phyloP scores from a whole-genome alignment of 2,329 filamentous ascomycete species.

The Cladorrhinum sp. region DNA sequence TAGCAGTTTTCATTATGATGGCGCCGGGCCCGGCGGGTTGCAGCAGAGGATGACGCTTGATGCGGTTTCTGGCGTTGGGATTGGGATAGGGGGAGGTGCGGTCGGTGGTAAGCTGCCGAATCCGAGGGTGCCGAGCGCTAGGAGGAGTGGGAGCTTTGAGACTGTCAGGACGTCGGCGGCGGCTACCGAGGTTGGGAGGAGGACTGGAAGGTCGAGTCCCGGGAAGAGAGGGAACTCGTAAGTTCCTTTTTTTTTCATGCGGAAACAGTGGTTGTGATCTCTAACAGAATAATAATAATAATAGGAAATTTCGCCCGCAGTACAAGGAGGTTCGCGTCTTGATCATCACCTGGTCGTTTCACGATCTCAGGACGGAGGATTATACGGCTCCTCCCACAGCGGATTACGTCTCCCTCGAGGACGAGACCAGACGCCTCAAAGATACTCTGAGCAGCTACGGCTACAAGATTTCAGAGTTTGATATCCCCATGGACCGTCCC shows the following conservation, averaged over 20 bases:
- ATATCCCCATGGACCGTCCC: conserved; percentile 26
- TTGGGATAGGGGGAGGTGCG: neutral
- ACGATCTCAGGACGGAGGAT: conserved; percentile 24
- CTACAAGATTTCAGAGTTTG: conserved; percentile 24
- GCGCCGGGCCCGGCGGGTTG: conserved; percentile 5
- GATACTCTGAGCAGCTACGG: conserved; percentile 25
- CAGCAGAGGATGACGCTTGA: conserved; percentile 7
- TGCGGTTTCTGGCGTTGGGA: neutral
- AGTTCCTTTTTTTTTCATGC: conserved; percentile 5
- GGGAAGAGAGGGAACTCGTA: conserved; percentile 13
- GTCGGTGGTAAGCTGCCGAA: conserved; percentile 4
- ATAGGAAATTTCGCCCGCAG: conserved; percentile 15
- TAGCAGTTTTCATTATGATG: conserved; percentile 1
- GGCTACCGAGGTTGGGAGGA: neutral
- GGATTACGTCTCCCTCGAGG: conserved; percentile 28
- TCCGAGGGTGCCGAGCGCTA: conserved; percentile 1
- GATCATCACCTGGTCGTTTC: conserved; percentile 29
- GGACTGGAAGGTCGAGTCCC: conserved; percentile 4
- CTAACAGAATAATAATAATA: neutral
- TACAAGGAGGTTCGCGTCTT: conserved; percentile 26
- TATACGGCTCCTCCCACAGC: conserved; percentile 25
- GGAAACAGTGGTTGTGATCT: neutral
- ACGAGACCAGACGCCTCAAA: conserved; percentile 25
- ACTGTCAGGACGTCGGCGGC: neutral
- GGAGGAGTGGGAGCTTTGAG: conserved; percentile 15